Percentiles rank a stretch among this genome's conserved stretches.
Conservation (phyloP, 2,329 filamentous ascomycete species). For the Teratosphaeria nubilosa region DNA sequence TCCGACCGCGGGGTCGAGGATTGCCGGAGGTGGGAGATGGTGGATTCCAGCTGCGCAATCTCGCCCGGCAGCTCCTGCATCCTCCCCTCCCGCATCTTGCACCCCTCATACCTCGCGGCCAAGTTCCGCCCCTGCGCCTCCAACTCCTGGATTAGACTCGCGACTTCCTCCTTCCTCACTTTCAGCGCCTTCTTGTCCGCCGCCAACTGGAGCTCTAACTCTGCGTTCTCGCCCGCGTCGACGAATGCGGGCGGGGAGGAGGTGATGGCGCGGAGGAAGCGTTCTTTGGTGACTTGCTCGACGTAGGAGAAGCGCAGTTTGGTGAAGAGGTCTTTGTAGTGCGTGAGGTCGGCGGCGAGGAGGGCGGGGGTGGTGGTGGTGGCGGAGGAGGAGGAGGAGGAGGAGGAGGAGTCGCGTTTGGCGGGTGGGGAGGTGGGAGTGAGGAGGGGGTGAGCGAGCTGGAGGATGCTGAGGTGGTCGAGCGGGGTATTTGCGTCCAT, state of each 20-base stretch:
- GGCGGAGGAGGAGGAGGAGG: background rate
- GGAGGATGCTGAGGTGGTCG: conserved; percentile 5
- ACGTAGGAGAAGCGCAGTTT: conserved; percentile 96
- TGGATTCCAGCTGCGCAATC: conserved; percentile 42
- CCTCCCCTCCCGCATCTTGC: conserved; percentile 43
- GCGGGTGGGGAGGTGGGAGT: background rate
- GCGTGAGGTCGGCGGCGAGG: conserved; percentile 70
- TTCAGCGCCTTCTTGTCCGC: conserved; percentile 67
- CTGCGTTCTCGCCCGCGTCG: conserved; percentile 68
- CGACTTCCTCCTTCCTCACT: conserved; percentile 68
- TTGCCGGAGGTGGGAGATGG: conserved; percentile 35
- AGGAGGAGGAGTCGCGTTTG: conserved; percentile 4
- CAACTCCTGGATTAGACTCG: conserved; percentile 60
- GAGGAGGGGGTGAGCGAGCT: conserved; percentile 6
- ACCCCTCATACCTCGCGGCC: conserved; percentile 43
- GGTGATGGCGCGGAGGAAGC: conserved; percentile 87
- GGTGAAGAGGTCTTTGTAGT: conserved; percentile 91
- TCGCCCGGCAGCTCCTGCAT: conserved; percentile 42
- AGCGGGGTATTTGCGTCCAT: background rate
- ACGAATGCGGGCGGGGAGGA: conserved; percentile 83
- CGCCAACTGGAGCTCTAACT: conserved; percentile 59
- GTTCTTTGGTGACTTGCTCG: conserved; percentile 97
- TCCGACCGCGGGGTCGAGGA: conserved; percentile 25
- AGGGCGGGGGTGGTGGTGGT: conserved; percentile 52
- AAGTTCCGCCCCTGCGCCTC: conserved; percentile 55